Base-by-base conservation (phyloP, 2,329 filamentous ascomycete species). In the Colletotrichum sp. region DNA sequence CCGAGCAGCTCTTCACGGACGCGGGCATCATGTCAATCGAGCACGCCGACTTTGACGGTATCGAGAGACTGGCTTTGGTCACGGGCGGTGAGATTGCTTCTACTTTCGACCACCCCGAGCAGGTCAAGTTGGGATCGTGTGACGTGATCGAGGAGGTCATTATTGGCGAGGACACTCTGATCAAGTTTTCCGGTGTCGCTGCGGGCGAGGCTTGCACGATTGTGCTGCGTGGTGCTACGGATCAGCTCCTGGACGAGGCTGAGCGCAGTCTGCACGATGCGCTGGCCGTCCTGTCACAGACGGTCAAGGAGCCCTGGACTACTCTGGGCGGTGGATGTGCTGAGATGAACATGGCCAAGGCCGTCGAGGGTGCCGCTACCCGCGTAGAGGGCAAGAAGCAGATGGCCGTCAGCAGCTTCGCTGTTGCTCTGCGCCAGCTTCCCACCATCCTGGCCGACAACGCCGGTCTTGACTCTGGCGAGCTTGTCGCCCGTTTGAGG, bases 301-400 rank as follows among this genome's bases (percentile, higher is more conserved):
- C 97, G 3, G 95, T 99, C 81, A 95, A 94, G 85, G 96, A 98
- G 86, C 97, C 97, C 68, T 93, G 95, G 84, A 98, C 96, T 57
- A 98, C 97, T 0, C 92, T 99, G 5, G 97, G 97, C 69, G 97
- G 97, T 82, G 97, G 97, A 32, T 98, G 96, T 83, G 96, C 96
- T 6, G 97, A 99, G 91, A 98, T 98, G 96, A 88, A 98, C 80
- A 99, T 99, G 97, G 95, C 96, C 78, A 98, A 98, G 90, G 97
- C 97, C 9, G 97, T 99, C 27, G 96, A 98, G 83, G 94, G 94
- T 77, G 95, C 95, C 7, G 96, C 96, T 27, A 96, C 98, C 77
- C 96, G 98, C 81, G 94, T 98, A 9, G 96, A 97, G 80, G 97
- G 97, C 84, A 99, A 99, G 93, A 96, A 97, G 86, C 96, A 98